Conservation (phyloP, 108 stramenopile species). For the Seminavis robusta region DNA sequence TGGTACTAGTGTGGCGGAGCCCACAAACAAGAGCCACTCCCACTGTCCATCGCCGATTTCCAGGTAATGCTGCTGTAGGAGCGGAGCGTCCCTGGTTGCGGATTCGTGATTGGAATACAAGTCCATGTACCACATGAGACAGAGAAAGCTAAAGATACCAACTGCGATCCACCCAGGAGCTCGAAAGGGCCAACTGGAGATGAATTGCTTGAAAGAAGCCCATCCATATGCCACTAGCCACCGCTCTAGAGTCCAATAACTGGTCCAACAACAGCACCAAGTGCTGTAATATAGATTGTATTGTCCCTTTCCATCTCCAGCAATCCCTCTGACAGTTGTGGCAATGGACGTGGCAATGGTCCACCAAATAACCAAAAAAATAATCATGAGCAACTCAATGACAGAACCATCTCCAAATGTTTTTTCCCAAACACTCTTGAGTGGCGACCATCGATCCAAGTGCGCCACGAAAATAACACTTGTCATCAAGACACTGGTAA, state of each 20-base stretch:
- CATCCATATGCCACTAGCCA: conserved; percentile 49
- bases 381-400: conserved; percentile 37
- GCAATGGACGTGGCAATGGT: conserved; percentile 54
- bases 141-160: conserved; percentile 38
- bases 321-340: conserved; percentile 56
- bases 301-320: conserved; percentile 71
- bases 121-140: conserved; percentile 59
- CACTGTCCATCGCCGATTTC: conserved; percentile 28
- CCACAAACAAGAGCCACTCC: conserved; percentile 37
- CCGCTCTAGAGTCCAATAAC: conserved; percentile 46
- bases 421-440: conserved; percentile 20
- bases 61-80: not conserved
- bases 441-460: conserved; percentile 37
- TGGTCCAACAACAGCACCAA: conserved; percentile 52
- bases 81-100: not conserved
- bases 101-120: conserved; percentile 26
- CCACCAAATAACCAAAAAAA: conserved; percentile 68
- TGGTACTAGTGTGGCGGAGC: conserved; percentile 32
- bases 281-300: conserved; percentile 65
- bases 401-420: conserved; percentile 34
- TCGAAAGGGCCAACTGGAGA: conserved; percentile 69
- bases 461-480: conserved; percentile 29
- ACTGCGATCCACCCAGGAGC: conserved; percentile 69
- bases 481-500: conserved; percentile 40
- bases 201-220: conserved; percentile 43